A percentile compares a stretch with the other conserved stretches of the same genome.
Evolutionary conservation across 805 yeast genomes (phyloP).

Genomic region (Jamesozyma rosinii): DNA sequence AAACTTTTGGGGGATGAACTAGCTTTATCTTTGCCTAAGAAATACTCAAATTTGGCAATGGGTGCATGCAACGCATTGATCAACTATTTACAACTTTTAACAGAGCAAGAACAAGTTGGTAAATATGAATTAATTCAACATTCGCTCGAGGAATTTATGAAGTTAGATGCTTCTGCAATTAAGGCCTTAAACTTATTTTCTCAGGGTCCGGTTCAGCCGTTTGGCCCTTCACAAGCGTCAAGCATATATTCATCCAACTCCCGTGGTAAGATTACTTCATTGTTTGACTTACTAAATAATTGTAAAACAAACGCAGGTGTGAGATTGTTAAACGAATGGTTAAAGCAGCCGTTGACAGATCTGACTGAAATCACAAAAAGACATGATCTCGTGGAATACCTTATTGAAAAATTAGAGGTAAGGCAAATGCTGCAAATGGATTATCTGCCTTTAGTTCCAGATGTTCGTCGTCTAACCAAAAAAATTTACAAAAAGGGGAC

Average conservation of each 20-base stretch:
- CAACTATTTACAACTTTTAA: constrained; percentile 54
- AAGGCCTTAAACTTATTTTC: constrained; percentile 85
- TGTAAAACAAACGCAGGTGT: constrained; percentile 89
- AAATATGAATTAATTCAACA: constrained; percentile 52
- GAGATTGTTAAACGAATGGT: constrained; percentile 82
- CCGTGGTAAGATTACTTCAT: constrained; percentile 41
- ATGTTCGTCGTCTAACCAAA: constrained; percentile 64
- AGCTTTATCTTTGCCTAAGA: constrained; percentile 24
- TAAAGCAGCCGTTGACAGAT: constrained; percentile 86
- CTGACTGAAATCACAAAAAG: constrained; percentile 50
- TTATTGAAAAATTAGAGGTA: constrained; percentile 60
- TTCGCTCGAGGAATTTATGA: constrained; percentile 73
- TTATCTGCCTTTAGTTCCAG: constrained; percentile 68
- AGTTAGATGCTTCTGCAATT: constrained; percentile 82
- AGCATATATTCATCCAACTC: constrained; percentile 6
- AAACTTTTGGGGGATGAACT: constrained; percentile 52
- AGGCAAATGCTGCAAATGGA: constrained; percentile 60
- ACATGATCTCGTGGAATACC: constrained; percentile 62
- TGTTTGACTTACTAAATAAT: constrained; percentile 76
- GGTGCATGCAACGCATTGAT: constrained; percentile 46
- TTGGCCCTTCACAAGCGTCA: constrained; percentile 10
- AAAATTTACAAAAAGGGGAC: constrained; percentile 52
- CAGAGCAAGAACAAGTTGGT: constrained; percentile 47
- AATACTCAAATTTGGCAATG: constrained; percentile 21
- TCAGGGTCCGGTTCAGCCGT: constrained; percentile 15